phyloP scores from a whole-genome alignment of 2,329 filamentous ascomycete species.

The Venturia pyrina region DNA sequence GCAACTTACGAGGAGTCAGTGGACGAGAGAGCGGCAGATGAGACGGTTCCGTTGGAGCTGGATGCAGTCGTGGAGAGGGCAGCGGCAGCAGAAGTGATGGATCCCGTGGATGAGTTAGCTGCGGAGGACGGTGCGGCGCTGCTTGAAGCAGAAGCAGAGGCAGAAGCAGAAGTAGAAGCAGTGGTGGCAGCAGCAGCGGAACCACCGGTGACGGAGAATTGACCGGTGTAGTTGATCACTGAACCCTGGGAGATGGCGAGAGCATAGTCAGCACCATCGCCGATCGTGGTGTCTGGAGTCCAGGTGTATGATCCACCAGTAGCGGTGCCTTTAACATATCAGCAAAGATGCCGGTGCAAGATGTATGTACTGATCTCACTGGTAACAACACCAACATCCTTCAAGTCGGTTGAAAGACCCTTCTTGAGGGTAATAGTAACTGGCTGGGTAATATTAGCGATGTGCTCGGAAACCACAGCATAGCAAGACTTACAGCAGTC shows the following conservation, averaged over 20 bases:
- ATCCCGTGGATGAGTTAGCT: neutral
- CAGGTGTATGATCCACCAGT: conserved; percentile 40
- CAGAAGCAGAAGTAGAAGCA: conserved; percentile 14
- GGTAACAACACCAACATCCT: conserved; percentile 40
- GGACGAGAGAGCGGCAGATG: conserved; percentile 20
- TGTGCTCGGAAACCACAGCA: neutral
- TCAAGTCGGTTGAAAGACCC: conserved; percentile 40
- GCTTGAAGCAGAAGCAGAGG: neutral
- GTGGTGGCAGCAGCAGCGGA: conserved; percentile 21
- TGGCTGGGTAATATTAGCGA: conserved; percentile 19
- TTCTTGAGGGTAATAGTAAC: conserved; percentile 46
- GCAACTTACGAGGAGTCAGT: conserved; percentile 20
- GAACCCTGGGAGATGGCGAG: conserved; percentile 46
- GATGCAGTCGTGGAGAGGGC: conserved; percentile 14
- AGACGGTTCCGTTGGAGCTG: conserved; percentile 28
- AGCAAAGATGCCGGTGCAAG: neutral
- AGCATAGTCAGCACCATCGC: conserved; percentile 43
- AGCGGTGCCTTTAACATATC: conserved; percentile 25
- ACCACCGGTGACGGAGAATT: conserved; percentile 36
- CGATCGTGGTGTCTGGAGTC: conserved; percentile 36
- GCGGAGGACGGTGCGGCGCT: neutral
- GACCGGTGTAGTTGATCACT: conserved; percentile 45
- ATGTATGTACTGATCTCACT: conserved; percentile 23
- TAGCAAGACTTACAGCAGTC: conserved; percentile 16
- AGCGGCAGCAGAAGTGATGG: neutral